Evolutionary conservation across 768 basidiomycete species (phyloP).

Genomic region (Boletus tomentosulus): DNA sequence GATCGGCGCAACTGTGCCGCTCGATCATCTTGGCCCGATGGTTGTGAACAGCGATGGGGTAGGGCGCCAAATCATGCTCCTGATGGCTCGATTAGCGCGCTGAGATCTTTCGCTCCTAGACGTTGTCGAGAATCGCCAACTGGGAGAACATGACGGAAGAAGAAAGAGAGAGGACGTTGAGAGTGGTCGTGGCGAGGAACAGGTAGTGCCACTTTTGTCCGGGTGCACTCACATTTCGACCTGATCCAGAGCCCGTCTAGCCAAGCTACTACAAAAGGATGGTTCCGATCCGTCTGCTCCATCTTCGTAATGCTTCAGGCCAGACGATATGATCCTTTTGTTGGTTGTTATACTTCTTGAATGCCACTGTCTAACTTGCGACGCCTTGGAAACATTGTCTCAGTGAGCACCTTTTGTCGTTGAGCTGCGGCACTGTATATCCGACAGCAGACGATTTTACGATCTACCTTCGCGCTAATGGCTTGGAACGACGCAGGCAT

Average conservation of each 20-base stretch:
- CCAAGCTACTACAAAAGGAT: conserved; percentile 2
- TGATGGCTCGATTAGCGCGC: neutral
- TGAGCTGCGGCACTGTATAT: neutral
- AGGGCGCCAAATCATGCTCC: conserved; percentile 15
- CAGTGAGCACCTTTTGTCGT: neutral
- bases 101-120: conserved; percentile 34
- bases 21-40: conserved; percentile 62
- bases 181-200: conserved; percentile 52
- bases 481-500: too few relatives aligned
- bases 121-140: conserved; percentile 60
- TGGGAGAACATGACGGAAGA: conserved; percentile 55
- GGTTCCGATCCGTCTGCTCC: neutral
- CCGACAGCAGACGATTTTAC: too few relatives aligned
- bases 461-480: too few relatives aligned
- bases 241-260: conserved; percentile 4
- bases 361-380: neutral
- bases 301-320: too few relatives aligned
- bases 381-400: neutral
- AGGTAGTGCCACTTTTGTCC: conserved; percentile 26
- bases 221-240: neutral
- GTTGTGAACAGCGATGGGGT: conserved; percentile 68
- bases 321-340: too few relatives aligned
- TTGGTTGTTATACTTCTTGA: neutral
- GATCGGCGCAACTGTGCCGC: conserved; percentile 21
- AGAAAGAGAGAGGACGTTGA: conserved; percentile 54